Percentiles rank a stretch among this genome's conserved stretches.
Evolutionary conservation across 371 early-diverging fungal genomes (phyloP).

Genomic region (Apophysomyces elegans): DNA sequence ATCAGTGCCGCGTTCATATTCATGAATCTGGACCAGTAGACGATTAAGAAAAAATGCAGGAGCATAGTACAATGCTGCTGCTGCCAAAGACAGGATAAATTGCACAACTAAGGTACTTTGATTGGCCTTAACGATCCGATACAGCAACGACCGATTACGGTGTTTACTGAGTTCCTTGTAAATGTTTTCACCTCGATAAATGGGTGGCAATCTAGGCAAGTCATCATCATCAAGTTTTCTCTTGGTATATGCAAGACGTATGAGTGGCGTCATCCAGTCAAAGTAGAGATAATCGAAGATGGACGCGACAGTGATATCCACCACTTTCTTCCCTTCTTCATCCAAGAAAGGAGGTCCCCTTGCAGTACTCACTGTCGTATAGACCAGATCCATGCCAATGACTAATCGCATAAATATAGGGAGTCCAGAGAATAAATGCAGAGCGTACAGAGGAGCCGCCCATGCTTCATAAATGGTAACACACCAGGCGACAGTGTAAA

Average conservation of each 20-base stretch:
- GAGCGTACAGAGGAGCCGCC: slow-evolving; percentile 12
- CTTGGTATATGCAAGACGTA: slow-evolving; percentile 33
- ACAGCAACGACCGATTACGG: slow-evolving; percentile 27
- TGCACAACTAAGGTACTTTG: slow-evolving; percentile 30
- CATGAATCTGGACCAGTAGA: slow-evolving; percentile 38
- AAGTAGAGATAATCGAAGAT: slow-evolving; percentile 20
- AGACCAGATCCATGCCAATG: slow-evolving; percentile 32
- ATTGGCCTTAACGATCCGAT: slow-evolving; percentile 37
- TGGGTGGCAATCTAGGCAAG: slow-evolving; percentile 35
- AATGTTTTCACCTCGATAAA: slow-evolving; percentile 39
- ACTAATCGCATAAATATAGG: slow-evolving; percentile 23
- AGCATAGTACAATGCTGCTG: slow-evolving; percentile 34
- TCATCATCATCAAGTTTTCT: slow-evolving; percentile 40
- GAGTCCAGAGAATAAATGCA: slow-evolving; percentile 16
- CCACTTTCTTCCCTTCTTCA: slow-evolving; percentile 30
- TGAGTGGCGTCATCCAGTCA: slow-evolving; percentile 29
- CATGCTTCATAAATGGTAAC: slow-evolving; percentile 22
- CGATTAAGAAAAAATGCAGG: slow-evolving; percentile 48
- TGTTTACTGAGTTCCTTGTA: slow-evolving; percentile 35
- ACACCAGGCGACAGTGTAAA: slow-evolving; percentile 26
- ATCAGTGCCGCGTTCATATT: slow-evolving; percentile 25
- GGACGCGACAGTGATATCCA: slow-evolving; percentile 19
- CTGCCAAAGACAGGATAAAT: slow-evolving; percentile 26
- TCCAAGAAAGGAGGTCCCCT: slow-evolving; percentile 45
- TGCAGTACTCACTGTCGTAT: slow-evolving; percentile 29